Evolutionary conservation across 768 basidiomycete genomes (phyloP).

Genomic region (Gelatoporia subvermispora): DNA sequence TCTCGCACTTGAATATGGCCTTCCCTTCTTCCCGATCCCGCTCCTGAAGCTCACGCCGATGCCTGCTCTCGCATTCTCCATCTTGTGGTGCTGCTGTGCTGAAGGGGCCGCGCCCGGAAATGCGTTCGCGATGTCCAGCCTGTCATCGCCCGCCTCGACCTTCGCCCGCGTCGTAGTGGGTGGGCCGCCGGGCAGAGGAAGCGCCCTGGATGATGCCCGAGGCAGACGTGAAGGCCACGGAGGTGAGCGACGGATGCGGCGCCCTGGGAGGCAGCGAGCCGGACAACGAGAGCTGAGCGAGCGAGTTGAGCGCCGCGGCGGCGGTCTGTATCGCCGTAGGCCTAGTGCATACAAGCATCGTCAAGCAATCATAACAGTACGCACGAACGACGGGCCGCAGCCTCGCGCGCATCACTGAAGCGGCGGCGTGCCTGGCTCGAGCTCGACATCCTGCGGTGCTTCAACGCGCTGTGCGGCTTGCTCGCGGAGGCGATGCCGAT

Average conservation of each 20-base stretch:
- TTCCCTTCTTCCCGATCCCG: slow-evolving; percentile 67
- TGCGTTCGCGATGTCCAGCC: slow-evolving; percentile 7
- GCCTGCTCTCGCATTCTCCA: slow-evolving; percentile 19
- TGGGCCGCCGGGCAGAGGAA: slow-evolving; percentile 1
- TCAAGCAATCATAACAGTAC: slow-evolving; percentile 32
- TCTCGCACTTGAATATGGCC: slow-evolving; percentile 90
- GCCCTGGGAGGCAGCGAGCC: slow-evolving; percentile 32
- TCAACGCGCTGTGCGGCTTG: slow-evolving; percentile 49
- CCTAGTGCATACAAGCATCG: slow-evolving; percentile 17
- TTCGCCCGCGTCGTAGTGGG: slow-evolving; percentile 12
- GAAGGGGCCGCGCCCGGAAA: too few relatives aligned
- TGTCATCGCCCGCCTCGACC: slow-evolving; percentile 13
- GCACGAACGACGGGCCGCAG: slow-evolving; percentile 69
- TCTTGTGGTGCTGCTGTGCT: slow-evolving; percentile 6
- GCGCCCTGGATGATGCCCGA: slow-evolving; percentile 13
- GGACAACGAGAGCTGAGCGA: slow-evolving; percentile 37
- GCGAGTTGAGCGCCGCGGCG: slow-evolving; percentile 33
- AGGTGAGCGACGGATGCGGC: slow-evolving; percentile 18
- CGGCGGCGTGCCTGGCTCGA: too few relatives aligned
- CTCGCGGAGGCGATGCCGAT: slow-evolving; percentile 8
- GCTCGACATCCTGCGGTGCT: slow-evolving; percentile 66
- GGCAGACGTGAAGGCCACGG: slow-evolving; percentile 16
- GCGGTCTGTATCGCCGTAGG: slow-evolving; percentile 31
- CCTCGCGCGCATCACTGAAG: slow-evolving; percentile 80
- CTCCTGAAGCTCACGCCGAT: slow-evolving; percentile 27